A percentile compares a stretch with the other conserved stretches of the same genome.
phyloP scores from a whole-genome alignment of 306 rosid genomes.

The Macrotyloma uniflorum region DNA sequence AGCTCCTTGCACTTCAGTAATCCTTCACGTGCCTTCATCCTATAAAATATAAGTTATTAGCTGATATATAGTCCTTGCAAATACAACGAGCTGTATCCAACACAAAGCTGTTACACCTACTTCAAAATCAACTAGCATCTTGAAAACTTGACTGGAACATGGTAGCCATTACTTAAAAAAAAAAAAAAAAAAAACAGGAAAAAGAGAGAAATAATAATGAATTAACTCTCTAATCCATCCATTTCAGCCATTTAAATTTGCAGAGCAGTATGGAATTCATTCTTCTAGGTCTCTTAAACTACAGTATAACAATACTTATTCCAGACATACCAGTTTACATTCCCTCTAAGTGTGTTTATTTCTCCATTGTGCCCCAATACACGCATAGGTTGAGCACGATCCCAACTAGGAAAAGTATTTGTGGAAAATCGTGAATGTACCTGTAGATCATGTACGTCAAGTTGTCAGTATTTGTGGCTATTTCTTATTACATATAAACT shows the following conservation, averaged over 20 bases:
- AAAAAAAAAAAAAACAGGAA: no score
- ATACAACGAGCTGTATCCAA: neutral
- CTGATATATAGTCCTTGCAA: neutral
- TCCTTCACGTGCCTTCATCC: constrained; percentile 16
- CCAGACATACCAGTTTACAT: constrained; percentile 9
- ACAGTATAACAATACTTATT: neutral
- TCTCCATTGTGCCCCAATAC: constrained; percentile 14
- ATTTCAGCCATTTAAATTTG: neutral
- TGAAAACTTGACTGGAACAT: neutral
- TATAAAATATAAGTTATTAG: neutral
- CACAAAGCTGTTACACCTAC: neutral
- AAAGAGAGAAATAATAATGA: neutral
- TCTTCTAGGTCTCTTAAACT: neutral
- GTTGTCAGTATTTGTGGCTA: constrained; percentile 8
- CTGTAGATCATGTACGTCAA: neutral
- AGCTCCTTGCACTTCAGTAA: constrained; percentile 6
- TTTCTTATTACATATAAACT: neutral
- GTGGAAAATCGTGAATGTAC: constrained; percentile 4
- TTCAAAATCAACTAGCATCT: neutral
- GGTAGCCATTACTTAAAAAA: neutral
- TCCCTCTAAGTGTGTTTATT: constrained; percentile 21
- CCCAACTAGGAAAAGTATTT: constrained; percentile 22
- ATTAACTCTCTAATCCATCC: neutral
- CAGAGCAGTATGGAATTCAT: neutral
- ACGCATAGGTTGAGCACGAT: constrained; percentile 21